Base-by-base conservation (phyloP, 495 filamentous ascomycete genomes). In the Letharia lupina region DNA sequence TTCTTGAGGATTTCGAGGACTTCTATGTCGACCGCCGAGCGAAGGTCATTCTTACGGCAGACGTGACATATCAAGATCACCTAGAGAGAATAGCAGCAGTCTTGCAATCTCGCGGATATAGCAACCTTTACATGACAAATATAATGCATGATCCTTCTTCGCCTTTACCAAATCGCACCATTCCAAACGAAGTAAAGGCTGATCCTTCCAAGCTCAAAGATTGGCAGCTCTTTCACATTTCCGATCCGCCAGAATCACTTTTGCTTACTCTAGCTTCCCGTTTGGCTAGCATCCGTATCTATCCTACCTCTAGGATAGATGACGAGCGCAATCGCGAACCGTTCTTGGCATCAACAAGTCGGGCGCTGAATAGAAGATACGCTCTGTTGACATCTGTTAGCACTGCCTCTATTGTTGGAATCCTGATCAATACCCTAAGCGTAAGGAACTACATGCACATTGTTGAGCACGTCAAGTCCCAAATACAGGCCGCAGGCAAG, bases 361-460 rank as follows among this genome's bases (percentile, higher is more conserved):
- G 78, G 4, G 80, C 88, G 40, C 83, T 98, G 65, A 87, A 89
- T 60, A 87, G 93, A 7, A 89, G 94, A 56, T 98, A 98, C 73
- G 95, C 87, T 3, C 85, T 93, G 64, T 77, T 96, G 44, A 89
- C 91, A 2, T 85, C 83, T n/a, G 82, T 96, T 15, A 84, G 84
- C n/a, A 90, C 89, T 0, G 88, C 84, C 3, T 83, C 89, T 2
- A 86, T 97, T 58, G 91, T 96, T 70, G 94, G 94, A 6, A 95
- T 98, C 67, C 78, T 98, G 4, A 90, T 98, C 76, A 96, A 97
- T 75, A 98, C 95, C 0, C 83, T 98, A 35, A 91, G 88, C 60
- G 91, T 98, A 11, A 84, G 87, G 67, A 93, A 96, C 73, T 98
- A 96, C 79, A 81, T 96, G 60, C 78, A 88, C 44, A 90, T 92